Evolutionary conservation across 2,329 filamentous ascomycete species (phyloP).

Genomic region (Cryphonectria japonica): DNA sequence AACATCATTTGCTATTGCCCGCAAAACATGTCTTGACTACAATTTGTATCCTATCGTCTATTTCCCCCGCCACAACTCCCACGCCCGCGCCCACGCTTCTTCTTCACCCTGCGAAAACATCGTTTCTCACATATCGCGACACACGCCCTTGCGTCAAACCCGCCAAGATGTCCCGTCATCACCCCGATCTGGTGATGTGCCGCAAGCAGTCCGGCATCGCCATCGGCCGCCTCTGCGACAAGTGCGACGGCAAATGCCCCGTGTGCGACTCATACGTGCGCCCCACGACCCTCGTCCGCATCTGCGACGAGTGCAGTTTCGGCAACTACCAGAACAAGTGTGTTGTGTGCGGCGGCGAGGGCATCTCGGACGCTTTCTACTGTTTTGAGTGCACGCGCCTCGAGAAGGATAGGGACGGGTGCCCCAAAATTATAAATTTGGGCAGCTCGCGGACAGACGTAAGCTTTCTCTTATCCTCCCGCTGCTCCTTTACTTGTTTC

Average conservation of each 20-base stretch:
- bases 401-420: constrained; percentile 96
- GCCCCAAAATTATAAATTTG: constrained; percentile 98
- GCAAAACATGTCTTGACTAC: not conserved
- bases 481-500: constrained; percentile 46
- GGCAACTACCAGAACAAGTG: constrained; percentile 99
- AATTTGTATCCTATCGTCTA: constrained; percentile 9
- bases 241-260: constrained; percentile 99
- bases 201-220: constrained; percentile 97
- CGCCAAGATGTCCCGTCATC: constrained; percentile 82
- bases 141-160: not conserved
- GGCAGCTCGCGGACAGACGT: constrained; percentile 95
- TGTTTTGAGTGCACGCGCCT: constrained; percentile 98
- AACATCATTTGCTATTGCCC: not conserved
- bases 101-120: not conserved
- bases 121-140: not conserved
- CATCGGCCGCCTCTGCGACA: constrained; percentile 98
- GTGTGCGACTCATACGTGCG: constrained; percentile 99
- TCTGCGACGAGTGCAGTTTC: constrained; percentile 99
- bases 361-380: constrained; percentile 98
- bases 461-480: constrained; percentile 38
- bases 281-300: constrained; percentile 93
- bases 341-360: constrained; percentile 96
- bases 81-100: not conserved
- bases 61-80: constrained; percentile 1
- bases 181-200: constrained; percentile 99